Percentiles rank a stretch among this genome's conserved stretches.
phyloP scores from a whole-genome alignment of 1,284 basidiomycete genomes.

The Ustilago esculenta region DNA sequence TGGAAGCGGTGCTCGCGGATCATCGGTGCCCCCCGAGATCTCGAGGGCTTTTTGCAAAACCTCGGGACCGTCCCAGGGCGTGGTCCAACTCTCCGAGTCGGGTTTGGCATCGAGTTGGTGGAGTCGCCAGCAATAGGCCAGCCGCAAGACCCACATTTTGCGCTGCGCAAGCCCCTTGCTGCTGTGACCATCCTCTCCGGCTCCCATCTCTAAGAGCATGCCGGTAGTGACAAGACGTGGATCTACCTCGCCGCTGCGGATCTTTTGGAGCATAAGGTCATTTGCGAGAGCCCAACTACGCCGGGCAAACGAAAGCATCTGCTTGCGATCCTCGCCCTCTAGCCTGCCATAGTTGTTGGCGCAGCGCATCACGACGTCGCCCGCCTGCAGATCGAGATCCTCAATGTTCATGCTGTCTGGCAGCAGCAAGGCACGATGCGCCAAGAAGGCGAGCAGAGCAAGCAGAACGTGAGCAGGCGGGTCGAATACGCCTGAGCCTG shows the following conservation, averaged over 20 bases:
- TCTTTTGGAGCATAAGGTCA: slow-evolving; percentile 50
- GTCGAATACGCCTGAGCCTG: slow-evolving; percentile 21
- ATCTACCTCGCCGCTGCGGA: slow-evolving; percentile 51
- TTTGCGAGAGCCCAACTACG: slow-evolving; percentile 52
- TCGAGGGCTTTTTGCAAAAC: slow-evolving; percentile 42
- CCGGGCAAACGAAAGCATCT: slow-evolving; percentile 52
- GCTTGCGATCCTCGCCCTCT: slow-evolving; percentile 45
- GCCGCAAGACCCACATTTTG: slow-evolving; percentile 51
- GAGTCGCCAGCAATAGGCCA: slow-evolving; percentile 50
- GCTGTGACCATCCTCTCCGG: slow-evolving; percentile 53
- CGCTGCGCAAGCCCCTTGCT: slow-evolving; percentile 40
- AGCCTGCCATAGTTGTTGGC: slow-evolving; percentile 46
- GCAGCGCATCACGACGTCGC: slow-evolving; percentile 41
- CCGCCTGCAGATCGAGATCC: slow-evolving; percentile 51
- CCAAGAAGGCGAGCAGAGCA: slow-evolving; percentile 52
- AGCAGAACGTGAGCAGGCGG: slow-evolving; percentile 50
- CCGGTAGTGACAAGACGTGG: slow-evolving; percentile 48
- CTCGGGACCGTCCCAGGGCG: slow-evolving; percentile 38
- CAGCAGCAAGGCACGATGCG: slow-evolving; percentile 51
- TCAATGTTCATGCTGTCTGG: slow-evolving; percentile 50
- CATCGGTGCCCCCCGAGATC: slow-evolving; percentile 36
- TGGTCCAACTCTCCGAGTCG: slow-evolving; percentile 38
- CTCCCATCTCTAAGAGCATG: slow-evolving; percentile 49
- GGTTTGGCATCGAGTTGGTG: slow-evolving; percentile 47
- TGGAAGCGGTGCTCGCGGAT: slow-evolving; percentile 39